Base-by-base conservation (phyloP, 495 filamentous ascomycete genomes). In the Barbatosphaeria neglecta region DNA sequence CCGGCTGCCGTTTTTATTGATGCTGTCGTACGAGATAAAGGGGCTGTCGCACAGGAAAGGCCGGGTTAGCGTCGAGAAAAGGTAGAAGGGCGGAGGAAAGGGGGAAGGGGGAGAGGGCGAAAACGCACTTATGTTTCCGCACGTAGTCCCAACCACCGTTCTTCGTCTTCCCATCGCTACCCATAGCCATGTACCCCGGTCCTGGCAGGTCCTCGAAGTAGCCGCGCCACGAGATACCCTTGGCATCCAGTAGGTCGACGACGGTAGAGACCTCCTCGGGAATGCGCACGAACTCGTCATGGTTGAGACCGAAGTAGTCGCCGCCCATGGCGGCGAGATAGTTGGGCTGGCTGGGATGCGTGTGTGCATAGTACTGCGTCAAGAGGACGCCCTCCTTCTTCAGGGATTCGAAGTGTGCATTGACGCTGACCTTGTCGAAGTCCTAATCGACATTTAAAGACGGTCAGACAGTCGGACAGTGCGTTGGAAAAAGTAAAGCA, bases 121-220 rank as follows among this genome's bases (percentile, higher is more conserved):
- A 28, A 39, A 51, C 59, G 47, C 42, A 74, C 72, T 84, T 83
- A 62, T 85, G 82, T 60, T 87, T 87, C 44, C 82, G 69, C 13
- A 85, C 81, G 55, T 86, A 87, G 58, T 78, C 69, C 64, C 77
- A 78, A 22, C 56, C 57, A 31, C 66, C 72, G 17, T 65, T 67
- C 28, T 65, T 59, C 24, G 70, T 71, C 10, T 63, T 58, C 41
- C 65, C 56, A 25, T 71, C 64, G 49, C 76, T 75, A 6, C 61
- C 68, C 38, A 71, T 72, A 31, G 70, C 80, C 71, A 82, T 75
- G 59, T 76, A 86, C 2, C 82, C 82, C 4, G 82, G 77, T 10
- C 80, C 74, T 1, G 83, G 82, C 44, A 80, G 48, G 20, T 75
- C 72, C 59, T 87, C 80, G 49, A 82, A 77, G 54, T 87, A 86